Base-by-base conservation (phyloP, 140 eudicot genomes). In the Bidens hawaiensis region DNA sequence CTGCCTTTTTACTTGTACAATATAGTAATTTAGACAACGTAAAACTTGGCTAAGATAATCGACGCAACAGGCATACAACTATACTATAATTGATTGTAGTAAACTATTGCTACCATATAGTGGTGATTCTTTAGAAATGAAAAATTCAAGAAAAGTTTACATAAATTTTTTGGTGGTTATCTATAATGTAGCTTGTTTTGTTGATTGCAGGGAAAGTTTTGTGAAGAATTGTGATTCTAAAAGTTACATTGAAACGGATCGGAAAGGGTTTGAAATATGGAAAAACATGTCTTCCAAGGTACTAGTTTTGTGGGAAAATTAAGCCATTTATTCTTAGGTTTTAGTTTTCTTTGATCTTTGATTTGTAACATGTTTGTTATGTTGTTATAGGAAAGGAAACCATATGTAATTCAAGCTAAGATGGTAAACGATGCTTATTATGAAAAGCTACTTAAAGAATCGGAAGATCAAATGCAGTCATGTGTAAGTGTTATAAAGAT, bases 191-290 rank as follows among this genome's bases (percentile, higher is more conserved):
- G 22, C 26, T 10, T 60, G 43, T 26, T 17, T 59, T 51, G 45
- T 65, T 51, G 69, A 50, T 48, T 79, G 56, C 65, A 86, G 95
- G 84, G 95, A 83, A 76, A 76, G 82, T 61, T 76, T 80, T 81
- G 40, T 43, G 75, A 76, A 68, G 66, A 67, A 62, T 3, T 75
- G 80, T 40, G 67, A 75, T 27, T 60, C 33, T 48, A 72, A 60
- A 67, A 22, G 46, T 61, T 45, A 42, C 43, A 9, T 83, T 49
- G 88, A 81, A 62, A 52, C 70, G 33, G 83, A 87, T 28, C 68
- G 63, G 17, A 64, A 62, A 70, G 95, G 85, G 51, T 75, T 57
- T 65, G 80, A 78, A 60, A 76, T 22, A 6, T 83, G 95, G 95
- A 81, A 76, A 71, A 81, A 38, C 57, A 83, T 83, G 95, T 51